Conservation (phyloP, 495 filamentous ascomycete genomes). For the Aspergillus panamensis region DNA sequence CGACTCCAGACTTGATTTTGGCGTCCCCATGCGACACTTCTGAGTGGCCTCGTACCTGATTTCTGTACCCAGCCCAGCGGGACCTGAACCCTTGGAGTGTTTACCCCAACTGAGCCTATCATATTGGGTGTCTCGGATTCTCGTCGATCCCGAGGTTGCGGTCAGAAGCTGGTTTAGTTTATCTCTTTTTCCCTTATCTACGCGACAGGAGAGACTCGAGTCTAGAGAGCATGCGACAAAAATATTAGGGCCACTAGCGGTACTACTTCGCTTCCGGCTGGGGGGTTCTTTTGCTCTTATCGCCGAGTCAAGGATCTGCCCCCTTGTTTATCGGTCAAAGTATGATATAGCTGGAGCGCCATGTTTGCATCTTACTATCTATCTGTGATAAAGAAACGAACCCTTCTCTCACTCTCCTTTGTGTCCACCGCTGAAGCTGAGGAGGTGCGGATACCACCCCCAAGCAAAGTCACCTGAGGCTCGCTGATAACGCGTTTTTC, state of each 20-base stretch:
- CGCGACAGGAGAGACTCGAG: constrained; percentile 3
- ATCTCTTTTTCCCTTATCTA: neutral
- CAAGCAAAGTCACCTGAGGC: constrained; percentile 6
- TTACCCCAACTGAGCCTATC: constrained; percentile 5
- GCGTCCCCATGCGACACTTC: constrained; percentile 6
- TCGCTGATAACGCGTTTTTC: neutral
- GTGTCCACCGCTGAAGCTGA: constrained; percentile 2
- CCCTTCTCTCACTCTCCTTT: too few species aligned
- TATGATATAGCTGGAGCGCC: neutral
- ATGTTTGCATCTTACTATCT: neutral
- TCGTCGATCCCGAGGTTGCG: constrained; percentile 1
- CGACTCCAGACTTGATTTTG: neutral
- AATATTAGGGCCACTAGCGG: neutral
- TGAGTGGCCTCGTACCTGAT: constrained; percentile 3
- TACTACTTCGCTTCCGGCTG: neutral
- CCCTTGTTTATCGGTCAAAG: neutral
- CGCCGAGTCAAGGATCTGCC: neutral
- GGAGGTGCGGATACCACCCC: neutral
- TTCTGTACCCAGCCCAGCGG: constrained; percentile 2
- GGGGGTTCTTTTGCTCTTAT: constrained; percentile 1
- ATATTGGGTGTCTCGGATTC: neutral
- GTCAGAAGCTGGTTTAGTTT: neutral
- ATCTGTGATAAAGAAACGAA: neutral
- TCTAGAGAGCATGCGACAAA: neutral
- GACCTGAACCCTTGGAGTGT: neutral